Percentiles rank a stretch among this genome's conserved stretches.
Evolutionary conservation across 2,329 filamentous ascomycete species (phyloP).

Genomic region (Colletotrichum sp.): DNA sequence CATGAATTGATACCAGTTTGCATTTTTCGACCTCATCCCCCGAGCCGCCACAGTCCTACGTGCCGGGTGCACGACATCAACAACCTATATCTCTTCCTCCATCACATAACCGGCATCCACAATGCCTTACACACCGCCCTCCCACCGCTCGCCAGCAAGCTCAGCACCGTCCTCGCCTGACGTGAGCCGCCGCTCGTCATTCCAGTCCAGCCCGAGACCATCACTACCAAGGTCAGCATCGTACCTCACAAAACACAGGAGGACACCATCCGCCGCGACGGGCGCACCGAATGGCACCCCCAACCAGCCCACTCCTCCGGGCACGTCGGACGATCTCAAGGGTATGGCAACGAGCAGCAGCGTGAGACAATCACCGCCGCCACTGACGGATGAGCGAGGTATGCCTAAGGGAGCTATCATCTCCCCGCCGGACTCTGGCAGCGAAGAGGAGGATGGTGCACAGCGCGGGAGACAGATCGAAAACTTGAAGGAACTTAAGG

Average conservation of each 20-base stretch:
- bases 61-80: conserved; percentile 12
- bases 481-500: conserved; percentile 73
- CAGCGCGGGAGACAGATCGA: conserved; percentile 54
- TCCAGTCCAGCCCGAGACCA: conserved; percentile 56
- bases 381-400: conserved; percentile 70
- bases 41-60: background rate
- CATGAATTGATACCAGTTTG: conserved; percentile 24
- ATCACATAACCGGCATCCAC: conserved; percentile 10
- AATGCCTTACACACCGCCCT: conserved; percentile 91
- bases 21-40: background rate
- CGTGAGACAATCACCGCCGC: conserved; percentile 84
- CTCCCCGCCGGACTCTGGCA: conserved; percentile 90
- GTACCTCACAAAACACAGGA: conserved; percentile 68
- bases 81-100: background rate
- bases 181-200: conserved; percentile 63
- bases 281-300: conserved; percentile 33
- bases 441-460: conserved; percentile 72
- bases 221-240: conserved; percentile 68
- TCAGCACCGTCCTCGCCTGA: conserved; percentile 63
- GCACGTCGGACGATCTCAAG: conserved; percentile 56
- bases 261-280: conserved; percentile 54
- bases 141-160: conserved; percentile 66
- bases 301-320: conserved; percentile 50
- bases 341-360: conserved; percentile 58
- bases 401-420: conserved; percentile 88